Evolutionary conservation across 352 stramenopile genomes (phyloP).

Genomic region (Hyaloperonospora brassicae): DNA sequence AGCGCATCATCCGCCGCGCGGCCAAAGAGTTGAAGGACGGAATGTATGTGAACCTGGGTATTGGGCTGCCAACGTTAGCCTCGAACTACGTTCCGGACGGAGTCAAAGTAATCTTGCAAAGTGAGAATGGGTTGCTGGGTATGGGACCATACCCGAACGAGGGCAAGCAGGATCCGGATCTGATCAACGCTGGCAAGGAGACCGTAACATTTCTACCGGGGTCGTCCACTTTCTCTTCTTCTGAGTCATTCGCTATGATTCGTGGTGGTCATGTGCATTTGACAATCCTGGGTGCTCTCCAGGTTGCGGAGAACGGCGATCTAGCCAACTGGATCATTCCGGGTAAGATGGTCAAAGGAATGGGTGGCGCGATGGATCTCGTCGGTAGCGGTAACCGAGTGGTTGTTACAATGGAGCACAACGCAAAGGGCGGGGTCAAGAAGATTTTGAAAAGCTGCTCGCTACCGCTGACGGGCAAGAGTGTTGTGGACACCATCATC

Average conservation of each 20-base stretch:
- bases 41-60: constrained; percentile 97
- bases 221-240: constrained; percentile 92
- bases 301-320: constrained; percentile 91
- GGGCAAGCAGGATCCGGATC: constrained; percentile 87
- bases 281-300: constrained; percentile 93
- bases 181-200: constrained; percentile 97
- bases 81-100: constrained; percentile 92
- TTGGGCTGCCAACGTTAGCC: constrained; percentile 91
- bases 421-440: constrained; percentile 87
- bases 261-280: constrained; percentile 92
- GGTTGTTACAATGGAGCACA: constrained; percentile 97
- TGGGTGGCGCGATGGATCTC: constrained; percentile 97
- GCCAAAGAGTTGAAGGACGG: constrained; percentile 86
- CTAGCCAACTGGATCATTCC: constrained; percentile 95
- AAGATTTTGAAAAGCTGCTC: constrained; percentile 93
- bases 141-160: constrained; percentile 89
- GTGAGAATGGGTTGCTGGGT: constrained; percentile 93
- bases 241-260: constrained; percentile 96
- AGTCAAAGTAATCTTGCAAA: constrained; percentile 93
- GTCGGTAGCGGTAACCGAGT: constrained; percentile 89
- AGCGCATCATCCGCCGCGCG: constrained; percentile 91
- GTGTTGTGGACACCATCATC: constrained; percentile 90
- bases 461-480: constrained; percentile 91
- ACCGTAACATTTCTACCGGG: constrained; percentile 90
- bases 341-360: constrained; percentile 95